phyloP scores from a whole-genome alignment of 208 protist species.

The Crithidia expoeki region DNA sequence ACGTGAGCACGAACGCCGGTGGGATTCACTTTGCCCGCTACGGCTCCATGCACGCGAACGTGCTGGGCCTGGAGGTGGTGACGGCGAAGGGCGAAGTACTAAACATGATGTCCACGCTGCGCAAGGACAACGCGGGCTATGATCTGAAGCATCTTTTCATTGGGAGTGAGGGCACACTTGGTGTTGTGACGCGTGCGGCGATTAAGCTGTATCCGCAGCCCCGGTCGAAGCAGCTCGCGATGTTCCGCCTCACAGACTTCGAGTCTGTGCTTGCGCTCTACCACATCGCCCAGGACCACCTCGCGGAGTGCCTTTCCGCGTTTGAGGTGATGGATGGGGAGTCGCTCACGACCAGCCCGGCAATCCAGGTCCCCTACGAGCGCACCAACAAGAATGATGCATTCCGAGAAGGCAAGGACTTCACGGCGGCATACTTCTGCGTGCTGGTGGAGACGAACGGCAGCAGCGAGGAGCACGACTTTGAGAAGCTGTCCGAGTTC shows the following conservation, averaged over 20 bases:
- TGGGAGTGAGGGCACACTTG: constrained; percentile 96
- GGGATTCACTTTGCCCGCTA: constrained; percentile 96
- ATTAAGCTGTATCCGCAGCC: constrained; percentile 63
- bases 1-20: constrained; percentile 96
- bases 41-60: constrained; percentile 94
- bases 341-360: constrained; percentile 70
- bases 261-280: constrained; percentile 74
- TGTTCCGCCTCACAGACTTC: constrained; percentile 81
- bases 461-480: constrained; percentile 91
- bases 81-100: constrained; percentile 79
- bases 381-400: constrained; percentile 47
- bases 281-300: constrained; percentile 72
- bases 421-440: constrained; percentile 80
- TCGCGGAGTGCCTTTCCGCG: constrained; percentile 93
- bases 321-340: constrained; percentile 94
- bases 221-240: constrained; percentile 81
- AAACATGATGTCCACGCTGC: constrained; percentile 77
- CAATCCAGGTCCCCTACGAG: constrained; percentile 47
- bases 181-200: constrained; percentile 91
- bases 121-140: constrained; percentile 98
- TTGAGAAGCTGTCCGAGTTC: constrained; percentile 72
- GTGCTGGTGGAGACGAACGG: constrained; percentile 94
- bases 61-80: constrained; percentile 95
- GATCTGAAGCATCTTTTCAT: constrained; percentile 98
- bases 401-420: constrained; percentile 47